Base-by-base conservation (phyloP, 148 eudicot species). In the Rhododendron vialii region DNA sequence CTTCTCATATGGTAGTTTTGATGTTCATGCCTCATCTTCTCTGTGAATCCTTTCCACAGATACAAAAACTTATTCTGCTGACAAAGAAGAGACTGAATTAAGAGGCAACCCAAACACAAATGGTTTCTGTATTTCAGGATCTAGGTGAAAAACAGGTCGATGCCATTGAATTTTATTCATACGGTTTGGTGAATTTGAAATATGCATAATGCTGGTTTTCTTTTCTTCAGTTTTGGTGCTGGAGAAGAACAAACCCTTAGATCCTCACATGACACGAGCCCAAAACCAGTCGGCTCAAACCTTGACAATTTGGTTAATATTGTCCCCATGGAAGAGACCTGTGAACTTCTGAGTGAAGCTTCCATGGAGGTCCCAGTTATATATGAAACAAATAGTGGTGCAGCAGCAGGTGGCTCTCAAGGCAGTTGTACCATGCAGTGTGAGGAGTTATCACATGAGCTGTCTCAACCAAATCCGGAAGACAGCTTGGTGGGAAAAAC, bases 281-380 rank as follows among this genome's bases (percentile, higher is more conserved):
- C 80, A 7, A 65, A 76, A 45, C 17, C 43, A 0, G 80, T 78
- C 47, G 45, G 67, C 59, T 81, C 69, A 22, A 83, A 55, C 78
- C 22, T 84, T 18, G 88, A 65, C 57, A 82, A 82, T 24, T 74
- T 41, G 73, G 71, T 50, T 36, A 47, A 36, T 86, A 35, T 18
- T 17, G 20, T 2, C 43, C 79, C 35, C 28, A 24, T 43, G 74
- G 88, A 86, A 78, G 88, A 84, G 78, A 59, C 86, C n/a, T 83
- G 85, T 35, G 80, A 83, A 69, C 78, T 90, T 86, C 65, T 87
- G 43, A 86, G 86, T 77, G 92, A 90, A 84, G 76, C 88, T 59
- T 83, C 85, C 13, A 55, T 85, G 63, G 92, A 90, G 77, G 83
- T 90, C 80, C 92, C 92, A n/a, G 48, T 78, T 71, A 22, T 74